Conservation (phyloP, 805 yeast species). For the Lipomyces sp. region DNA sequence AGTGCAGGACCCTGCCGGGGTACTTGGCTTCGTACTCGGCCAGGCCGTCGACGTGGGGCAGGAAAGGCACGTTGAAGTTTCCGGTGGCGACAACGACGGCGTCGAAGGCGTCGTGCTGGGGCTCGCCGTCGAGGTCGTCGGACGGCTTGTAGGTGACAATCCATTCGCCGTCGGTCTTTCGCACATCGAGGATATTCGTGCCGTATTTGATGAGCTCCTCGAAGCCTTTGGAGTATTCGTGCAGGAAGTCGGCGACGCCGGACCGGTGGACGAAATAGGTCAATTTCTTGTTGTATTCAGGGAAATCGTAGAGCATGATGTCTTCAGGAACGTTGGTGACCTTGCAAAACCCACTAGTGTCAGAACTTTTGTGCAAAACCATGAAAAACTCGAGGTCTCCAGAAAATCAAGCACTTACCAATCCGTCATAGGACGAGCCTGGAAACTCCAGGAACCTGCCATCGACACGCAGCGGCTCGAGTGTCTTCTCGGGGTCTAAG, state of each 20-base stretch:
- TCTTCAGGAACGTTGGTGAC: slow-evolving; percentile 63
- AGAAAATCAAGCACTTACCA: slow-evolving; percentile 47
- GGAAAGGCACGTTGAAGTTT: slow-evolving; percentile 57
- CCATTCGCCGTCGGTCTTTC: slow-evolving; percentile 44
- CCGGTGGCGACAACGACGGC: slow-evolving; percentile 66
- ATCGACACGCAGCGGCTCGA: slow-evolving; percentile 26
- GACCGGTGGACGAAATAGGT: slow-evolving; percentile 57
- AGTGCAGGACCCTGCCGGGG: slow-evolving; percentile 54
- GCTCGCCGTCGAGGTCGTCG: background rate
- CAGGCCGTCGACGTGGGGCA: slow-evolving; percentile 57
- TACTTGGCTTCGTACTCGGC: slow-evolving; percentile 44
- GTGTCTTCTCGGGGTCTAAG: slow-evolving; percentile 31
- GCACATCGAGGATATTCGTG: slow-evolving; percentile 48
- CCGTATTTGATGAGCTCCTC: slow-evolving; percentile 44
- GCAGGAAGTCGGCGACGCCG: slow-evolving; percentile 61
- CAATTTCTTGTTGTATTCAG: slow-evolving; percentile 43
- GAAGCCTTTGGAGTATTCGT: slow-evolving; percentile 50
- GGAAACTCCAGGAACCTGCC: slow-evolving; percentile 43
- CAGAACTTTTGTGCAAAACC: background rate
- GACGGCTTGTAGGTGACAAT: slow-evolving; percentile 36
- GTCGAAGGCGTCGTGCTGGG: slow-evolving; percentile 43
- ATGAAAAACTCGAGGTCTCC: background rate
- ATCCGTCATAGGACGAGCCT: slow-evolving; percentile 57
- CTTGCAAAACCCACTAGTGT: background rate
- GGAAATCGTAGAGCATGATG: slow-evolving; percentile 62